phyloP scores from a whole-genome alignment of 225 moss, liverwort and hornwort species.

The Lunularia cruciata region DNA sequence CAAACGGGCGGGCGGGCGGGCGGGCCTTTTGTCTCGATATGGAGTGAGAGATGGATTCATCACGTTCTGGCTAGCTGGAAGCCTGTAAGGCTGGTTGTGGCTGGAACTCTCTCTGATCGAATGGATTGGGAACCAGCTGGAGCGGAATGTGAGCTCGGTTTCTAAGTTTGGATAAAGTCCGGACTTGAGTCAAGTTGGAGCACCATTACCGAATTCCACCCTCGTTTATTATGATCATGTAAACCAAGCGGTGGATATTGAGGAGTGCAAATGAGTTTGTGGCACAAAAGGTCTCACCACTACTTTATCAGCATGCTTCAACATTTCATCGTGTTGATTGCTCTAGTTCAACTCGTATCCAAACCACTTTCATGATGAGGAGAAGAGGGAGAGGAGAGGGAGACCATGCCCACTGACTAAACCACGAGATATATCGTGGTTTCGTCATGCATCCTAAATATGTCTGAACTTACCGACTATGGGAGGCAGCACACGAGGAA shows the following conservation, averaged over 20 bases:
- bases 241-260: background rate
- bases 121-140: background rate
- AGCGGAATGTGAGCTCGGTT: background rate
- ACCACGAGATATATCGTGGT: background rate
- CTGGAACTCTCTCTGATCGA: background rate
- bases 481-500: background rate
- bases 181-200: background rate
- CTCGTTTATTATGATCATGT: background rate
- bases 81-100: background rate
- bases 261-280: background rate
- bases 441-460: background rate
- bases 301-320: background rate
- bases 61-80: conserved; percentile 6
- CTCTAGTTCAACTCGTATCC: background rate
- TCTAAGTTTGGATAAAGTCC: background rate
- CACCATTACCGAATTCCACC: background rate
- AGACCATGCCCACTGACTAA: background rate
- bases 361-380: background rate
- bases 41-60: background rate
- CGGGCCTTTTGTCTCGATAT: background rate
- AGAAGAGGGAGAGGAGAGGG: background rate
- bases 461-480: background rate
- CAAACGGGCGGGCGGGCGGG: background rate
- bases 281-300: background rate
- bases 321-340: background rate